These are phyloP conservation scores for Ceratobasidium sp. DNA, from an alignment of 1,284 basidiomycete genomes.

Conservation along the genomic window DNA sequence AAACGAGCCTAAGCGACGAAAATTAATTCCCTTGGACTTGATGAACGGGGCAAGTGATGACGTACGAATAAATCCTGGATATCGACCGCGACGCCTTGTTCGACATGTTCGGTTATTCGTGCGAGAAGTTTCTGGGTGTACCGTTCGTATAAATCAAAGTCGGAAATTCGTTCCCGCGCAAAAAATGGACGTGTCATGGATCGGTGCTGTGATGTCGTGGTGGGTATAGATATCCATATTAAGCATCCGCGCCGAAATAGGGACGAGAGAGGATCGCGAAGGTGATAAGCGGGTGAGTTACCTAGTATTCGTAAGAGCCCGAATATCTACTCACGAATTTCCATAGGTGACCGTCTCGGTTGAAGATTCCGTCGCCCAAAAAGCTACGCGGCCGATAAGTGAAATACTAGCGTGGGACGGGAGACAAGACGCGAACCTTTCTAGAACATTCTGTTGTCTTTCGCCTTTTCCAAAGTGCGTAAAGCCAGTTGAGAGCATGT, in stretches of 20 bases:
- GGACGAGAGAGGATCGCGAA: background rate
- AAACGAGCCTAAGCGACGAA: background rate
- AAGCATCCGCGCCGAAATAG: too few species aligned
- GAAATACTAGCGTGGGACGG: too few species aligned
- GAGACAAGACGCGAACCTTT: background rate
- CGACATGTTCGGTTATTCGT: slow-evolving; percentile 54
- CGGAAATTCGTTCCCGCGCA: slow-evolving; percentile 38
- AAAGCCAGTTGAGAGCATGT: slow-evolving; percentile 41
- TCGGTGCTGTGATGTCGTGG: slow-evolving; percentile 56
- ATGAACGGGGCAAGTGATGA: background rate
- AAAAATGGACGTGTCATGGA: slow-evolving; percentile 59
- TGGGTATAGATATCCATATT: slow-evolving; percentile 52
- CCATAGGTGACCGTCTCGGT: slow-evolving; percentile 59
- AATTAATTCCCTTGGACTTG: background rate
- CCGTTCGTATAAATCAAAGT: slow-evolving; percentile 61
- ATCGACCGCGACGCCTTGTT: slow-evolving; percentile 58
- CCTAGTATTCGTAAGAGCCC: too few species aligned
- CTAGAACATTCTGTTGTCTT: background rate
- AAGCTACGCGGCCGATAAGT: slow-evolving; percentile 44
- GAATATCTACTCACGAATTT: background rate
- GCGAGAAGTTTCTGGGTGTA: slow-evolving; percentile 55
- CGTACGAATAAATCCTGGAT: slow-evolving; percentile 49
- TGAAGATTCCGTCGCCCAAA: slow-evolving; percentile 66
- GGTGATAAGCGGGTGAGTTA: too few species aligned
- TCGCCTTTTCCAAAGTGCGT: slow-evolving; percentile 39